Evolutionary conservation across 73 alveolate species (phyloP).

Genomic region (Uronychia setigera): DNA sequence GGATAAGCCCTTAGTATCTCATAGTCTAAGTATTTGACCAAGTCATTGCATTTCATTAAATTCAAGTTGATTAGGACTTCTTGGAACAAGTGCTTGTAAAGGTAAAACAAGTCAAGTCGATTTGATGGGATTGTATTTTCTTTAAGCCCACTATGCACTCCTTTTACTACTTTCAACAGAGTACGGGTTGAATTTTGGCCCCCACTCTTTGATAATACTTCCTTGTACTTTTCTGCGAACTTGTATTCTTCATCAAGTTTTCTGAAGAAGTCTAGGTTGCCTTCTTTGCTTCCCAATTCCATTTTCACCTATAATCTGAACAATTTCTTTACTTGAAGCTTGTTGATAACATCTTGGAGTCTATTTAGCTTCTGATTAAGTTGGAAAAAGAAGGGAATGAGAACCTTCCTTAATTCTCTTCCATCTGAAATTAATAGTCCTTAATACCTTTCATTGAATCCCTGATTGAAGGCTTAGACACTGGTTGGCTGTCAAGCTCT

Average conservation of each 20-base stretch:
- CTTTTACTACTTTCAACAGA: neutral
- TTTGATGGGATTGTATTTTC: neutral
- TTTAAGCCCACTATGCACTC: neutral
- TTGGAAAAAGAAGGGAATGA: neutral
- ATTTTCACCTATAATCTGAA: too few species aligned
- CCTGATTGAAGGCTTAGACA: neutral
- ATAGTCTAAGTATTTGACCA: slow-evolving; percentile 9
- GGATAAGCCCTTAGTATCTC: slow-evolving; percentile 13
- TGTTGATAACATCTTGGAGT: neutral
- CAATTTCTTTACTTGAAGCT: too few species aligned
- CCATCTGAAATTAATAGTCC: neutral
- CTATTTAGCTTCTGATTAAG: neutral
- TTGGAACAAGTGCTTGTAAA: slow-evolving; percentile 17
- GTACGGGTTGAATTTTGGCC: neutral
- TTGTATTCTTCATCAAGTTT: too few species aligned
- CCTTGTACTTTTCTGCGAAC: too few species aligned
- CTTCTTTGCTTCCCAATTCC: too few species aligned
- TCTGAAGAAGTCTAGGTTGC: too few species aligned
- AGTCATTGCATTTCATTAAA: slow-evolving; percentile 10
- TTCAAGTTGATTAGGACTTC: slow-evolving; percentile 14
- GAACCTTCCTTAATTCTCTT: neutral
- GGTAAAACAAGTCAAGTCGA: slow-evolving; percentile 8
- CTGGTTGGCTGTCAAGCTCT: neutral
- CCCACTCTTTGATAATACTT: neutral
- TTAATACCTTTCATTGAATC: neutral